A percentile compares a stretch with the other conserved stretches of the same genome.
These are phyloP conservation scores for Acorus gramineus DNA, from an alignment of 106 monocot genomes.

Conservation along the genomic window DNA sequence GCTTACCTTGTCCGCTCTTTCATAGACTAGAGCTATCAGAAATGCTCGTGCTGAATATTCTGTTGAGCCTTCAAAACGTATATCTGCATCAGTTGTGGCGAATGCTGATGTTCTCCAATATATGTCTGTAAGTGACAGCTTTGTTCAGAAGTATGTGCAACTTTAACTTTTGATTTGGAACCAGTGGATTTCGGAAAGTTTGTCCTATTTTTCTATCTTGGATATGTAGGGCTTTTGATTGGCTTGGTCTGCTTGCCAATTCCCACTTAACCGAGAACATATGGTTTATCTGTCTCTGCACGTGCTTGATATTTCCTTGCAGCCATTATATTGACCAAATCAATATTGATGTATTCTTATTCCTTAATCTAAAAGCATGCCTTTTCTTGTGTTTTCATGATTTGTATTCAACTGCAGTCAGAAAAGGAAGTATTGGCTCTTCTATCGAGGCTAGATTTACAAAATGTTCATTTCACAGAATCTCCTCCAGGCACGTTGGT, in stretches of 20 bases:
- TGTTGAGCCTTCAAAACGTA: constrained; percentile 90
- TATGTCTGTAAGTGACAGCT: constrained; percentile 52
- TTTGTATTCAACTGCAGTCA: constrained; percentile 18
- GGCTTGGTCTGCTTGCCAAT: no score
- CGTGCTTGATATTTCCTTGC: no score
- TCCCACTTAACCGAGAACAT: no score
- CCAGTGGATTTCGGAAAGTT: neutral
- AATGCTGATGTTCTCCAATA: constrained; percentile 66
- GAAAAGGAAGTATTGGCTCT: constrained; percentile 81
- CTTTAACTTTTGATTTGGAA: neutral
- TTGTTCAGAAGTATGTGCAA: no score
- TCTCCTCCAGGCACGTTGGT: constrained; percentile 47
- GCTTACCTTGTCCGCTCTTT: neutral
- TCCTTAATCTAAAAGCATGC: no score
- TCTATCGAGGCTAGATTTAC: constrained; percentile 68
- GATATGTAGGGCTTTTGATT: no score
- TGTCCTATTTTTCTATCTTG: no score
- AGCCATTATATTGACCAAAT: no score
- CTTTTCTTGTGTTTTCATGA: neutral
- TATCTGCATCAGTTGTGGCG: constrained; percentile 88
- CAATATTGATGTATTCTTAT: no score
- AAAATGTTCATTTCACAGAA: constrained; percentile 66
- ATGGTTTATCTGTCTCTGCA: no score
- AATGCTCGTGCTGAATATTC: constrained; percentile 95
- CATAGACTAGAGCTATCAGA: constrained; percentile 64